Conservation (phyloP, 2,329 filamentous ascomycete species). For the Venturia oleaginea region DNA sequence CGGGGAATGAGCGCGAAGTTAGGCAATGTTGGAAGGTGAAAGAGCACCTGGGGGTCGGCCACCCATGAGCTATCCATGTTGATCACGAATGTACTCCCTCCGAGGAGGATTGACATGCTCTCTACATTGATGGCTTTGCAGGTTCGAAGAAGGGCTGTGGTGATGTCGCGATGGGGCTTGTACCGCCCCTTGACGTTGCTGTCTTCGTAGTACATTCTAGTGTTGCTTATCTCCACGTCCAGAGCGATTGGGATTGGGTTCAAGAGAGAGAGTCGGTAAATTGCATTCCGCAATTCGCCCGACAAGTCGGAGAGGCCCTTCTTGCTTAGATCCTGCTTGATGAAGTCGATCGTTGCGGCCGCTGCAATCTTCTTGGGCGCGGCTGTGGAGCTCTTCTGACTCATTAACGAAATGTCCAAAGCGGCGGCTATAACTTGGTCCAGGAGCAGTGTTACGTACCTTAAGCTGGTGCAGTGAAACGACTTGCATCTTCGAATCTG, state of each 20-base stretch:
- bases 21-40: background rate
- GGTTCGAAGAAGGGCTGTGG: background rate
- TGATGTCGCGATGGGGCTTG: background rate
- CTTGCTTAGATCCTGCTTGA: background rate
- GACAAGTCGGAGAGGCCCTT: background rate
- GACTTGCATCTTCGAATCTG: too few relatives aligned
- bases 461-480: background rate
- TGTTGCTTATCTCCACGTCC: background rate
- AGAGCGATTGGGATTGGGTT: background rate
- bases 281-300: background rate
- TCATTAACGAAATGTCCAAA: background rate
- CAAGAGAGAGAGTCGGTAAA: background rate
- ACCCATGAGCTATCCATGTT: background rate
- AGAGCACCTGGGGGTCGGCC: background rate
- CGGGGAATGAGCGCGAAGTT: background rate
- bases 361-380: background rate
- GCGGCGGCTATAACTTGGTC: background rate
- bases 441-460: background rate
- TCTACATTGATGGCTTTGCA: slow-evolving; percentile 1
- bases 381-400: background rate
- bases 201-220: background rate
- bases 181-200: background rate
- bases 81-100: background rate
- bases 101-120: background rate
- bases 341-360: background rate